These are phyloP conservation scores for Colletotrichum horii DNA, from an alignment of 2,329 filamentous ascomycete genomes.

Conservation along the genomic window DNA sequence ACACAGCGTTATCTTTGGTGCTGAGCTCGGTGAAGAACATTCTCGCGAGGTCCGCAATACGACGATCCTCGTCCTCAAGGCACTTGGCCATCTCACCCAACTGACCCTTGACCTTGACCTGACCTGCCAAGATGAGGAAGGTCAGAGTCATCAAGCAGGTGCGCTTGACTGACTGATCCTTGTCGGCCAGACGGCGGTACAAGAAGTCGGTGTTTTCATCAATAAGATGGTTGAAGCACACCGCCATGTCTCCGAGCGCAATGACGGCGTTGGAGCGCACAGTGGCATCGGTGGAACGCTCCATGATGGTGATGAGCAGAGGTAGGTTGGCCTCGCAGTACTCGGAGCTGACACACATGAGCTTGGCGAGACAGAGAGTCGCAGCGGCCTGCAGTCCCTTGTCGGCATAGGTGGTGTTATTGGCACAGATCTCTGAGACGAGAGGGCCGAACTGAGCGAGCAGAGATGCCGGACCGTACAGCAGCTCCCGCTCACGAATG, in stretches of 20 bases:
- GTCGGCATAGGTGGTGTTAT: conserved; percentile 91
- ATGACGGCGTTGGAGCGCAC: conserved; percentile 97
- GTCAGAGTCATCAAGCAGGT: conserved; percentile 99
- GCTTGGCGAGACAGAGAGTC: conserved; percentile 92
- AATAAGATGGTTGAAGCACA: conserved; percentile 98
- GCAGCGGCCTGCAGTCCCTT: conserved; percentile 90
- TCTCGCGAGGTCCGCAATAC: conserved; percentile 88
- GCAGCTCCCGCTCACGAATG: conserved; percentile 81
- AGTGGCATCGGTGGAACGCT: conserved; percentile 89
- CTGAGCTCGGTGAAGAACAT: conserved; percentile 99
- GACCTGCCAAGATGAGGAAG: conserved; percentile 93
- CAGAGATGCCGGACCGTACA: conserved; percentile 83
- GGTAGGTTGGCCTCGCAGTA: conserved; percentile 95
- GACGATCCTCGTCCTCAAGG: conserved; percentile 92
- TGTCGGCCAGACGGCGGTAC: conserved; percentile 89
- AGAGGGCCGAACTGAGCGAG: conserved; percentile 91
- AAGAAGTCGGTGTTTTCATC: conserved; percentile 99
- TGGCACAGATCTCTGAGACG: conserved; percentile 91
- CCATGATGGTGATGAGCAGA: conserved; percentile 96
- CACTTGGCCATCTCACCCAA: conserved; percentile 99
- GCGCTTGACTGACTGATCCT: conserved; percentile 88
- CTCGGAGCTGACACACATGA: conserved; percentile 97
- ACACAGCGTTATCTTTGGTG: conserved; percentile 98
- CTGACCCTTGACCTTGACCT: conserved; percentile 99
- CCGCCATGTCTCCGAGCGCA: conserved; percentile 96